A percentile compares a stretch with the other conserved stretches of the same genome.
These are phyloP conservation scores for Phylloporus rhodoxanthus DNA, from an alignment of 768 basidiomycete species.

Conservation along the genomic window DNA sequence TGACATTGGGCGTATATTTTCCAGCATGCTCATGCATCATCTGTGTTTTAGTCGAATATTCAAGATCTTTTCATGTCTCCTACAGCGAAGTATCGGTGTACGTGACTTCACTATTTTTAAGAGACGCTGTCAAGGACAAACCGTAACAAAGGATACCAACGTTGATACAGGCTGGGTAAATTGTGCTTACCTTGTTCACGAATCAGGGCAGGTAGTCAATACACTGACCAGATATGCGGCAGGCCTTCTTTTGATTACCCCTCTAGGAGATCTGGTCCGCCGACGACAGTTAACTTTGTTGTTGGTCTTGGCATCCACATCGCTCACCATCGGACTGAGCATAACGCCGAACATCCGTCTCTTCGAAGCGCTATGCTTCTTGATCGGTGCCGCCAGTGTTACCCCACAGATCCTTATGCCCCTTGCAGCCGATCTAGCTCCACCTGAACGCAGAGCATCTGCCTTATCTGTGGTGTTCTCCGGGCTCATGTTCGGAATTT, in stretches of 20 bases:
- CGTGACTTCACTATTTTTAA: constrained; percentile 1
- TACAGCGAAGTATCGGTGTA: constrained; percentile 33
- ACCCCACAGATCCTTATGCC: constrained; percentile 73
- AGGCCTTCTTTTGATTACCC: constrained; percentile 70
- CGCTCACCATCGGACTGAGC: constrained; percentile 67
- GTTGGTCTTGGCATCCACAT: constrained; percentile 46
- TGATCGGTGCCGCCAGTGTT: constrained; percentile 67
- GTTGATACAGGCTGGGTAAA: constrained; percentile 61
- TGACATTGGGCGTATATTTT: not conserved
- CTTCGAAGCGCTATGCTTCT: constrained; percentile 64
- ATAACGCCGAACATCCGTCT: constrained; percentile 51
- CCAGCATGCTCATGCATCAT: not conserved
- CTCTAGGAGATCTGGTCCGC: constrained; percentile 78
- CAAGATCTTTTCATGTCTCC: constrained; percentile 36
- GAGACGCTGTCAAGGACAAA: not conserved
- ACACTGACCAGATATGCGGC: constrained; percentile 50
- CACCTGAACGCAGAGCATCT: constrained; percentile 62
- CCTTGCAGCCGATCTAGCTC: constrained; percentile 75
- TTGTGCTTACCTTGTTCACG: not conserved
- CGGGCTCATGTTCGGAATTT: constrained; percentile 63
- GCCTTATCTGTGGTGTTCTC: constrained; percentile 73
- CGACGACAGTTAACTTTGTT: constrained; percentile 64
- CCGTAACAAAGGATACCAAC: constrained; percentile 49
- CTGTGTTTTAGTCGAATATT: constrained; percentile 27
- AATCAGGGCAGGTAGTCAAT: not conserved